Base-by-base conservation (phyloP, 31 red algal genomes). In the Asparagopsis taxiformis region DNA sequence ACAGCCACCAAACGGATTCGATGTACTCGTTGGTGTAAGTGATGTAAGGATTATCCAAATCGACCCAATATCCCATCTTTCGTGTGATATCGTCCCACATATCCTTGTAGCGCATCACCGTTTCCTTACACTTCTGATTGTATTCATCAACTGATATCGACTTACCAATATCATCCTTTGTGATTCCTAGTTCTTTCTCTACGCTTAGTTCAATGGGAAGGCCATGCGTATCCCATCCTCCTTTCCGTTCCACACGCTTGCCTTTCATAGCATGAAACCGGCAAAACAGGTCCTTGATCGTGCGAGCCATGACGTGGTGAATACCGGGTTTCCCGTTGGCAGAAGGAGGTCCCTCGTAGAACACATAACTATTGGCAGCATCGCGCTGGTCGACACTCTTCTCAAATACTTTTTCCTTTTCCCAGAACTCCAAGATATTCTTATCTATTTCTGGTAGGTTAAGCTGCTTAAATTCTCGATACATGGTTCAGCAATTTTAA, bases 311-410 rank as follows among this genome's bases (percentile, higher is more conserved):
- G 21, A 70, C 20, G 39, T 70, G 65, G 21, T 35, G 29, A 29
- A 36, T 36, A 37, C 37, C 29, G 21, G 65, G 65, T 24, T 36
- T 24, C 19, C 65, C 65, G 22, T 26, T 70, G 41, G 65, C 65
- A 51, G 23, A 51, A 49, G 65, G 65, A 26, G 65, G 65, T 20
- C 65, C 65, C 24, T 70, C 65, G 37, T 51, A 70, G 48, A 70
- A 70, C n/a, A 70, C 65, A 51, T 49, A 70, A 25, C 48, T 37
- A 51, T 29, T 37, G 22, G 16, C 48, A 20, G 36, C 21, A 24
- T n/a, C 32, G 37, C 30, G 21, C 29, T 70, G 19, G 19, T 44
- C 37, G 19, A 51, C 21, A 19, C 21, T 28, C 37, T 70, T 70
- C 48, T 70, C 44, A 51, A 70, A 70, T 26, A 70, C 48, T 28